A percentile compares a stretch with the other conserved stretches of the same genome.
These are phyloP conservation scores for Claviceps paspali DNA, from an alignment of 2,329 filamentous ascomycete genomes.

Conservation along the genomic window DNA sequence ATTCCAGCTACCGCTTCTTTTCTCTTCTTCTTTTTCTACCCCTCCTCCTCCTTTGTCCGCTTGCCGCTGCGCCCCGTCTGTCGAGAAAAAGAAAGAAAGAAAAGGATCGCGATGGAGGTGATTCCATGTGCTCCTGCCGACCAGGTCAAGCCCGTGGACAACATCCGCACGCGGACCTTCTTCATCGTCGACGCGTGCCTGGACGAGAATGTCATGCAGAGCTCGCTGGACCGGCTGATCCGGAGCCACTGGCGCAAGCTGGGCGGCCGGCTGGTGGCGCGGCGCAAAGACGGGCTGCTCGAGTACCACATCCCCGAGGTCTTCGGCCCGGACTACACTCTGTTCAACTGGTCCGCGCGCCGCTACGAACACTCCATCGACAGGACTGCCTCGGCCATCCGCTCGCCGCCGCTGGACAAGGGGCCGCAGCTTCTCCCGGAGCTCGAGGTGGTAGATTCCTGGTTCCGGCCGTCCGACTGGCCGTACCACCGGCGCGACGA, in stretches of 20 bases:
- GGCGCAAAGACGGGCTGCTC: neutral
- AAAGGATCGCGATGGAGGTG: conserved; percentile 2
- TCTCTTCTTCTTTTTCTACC: too few species aligned
- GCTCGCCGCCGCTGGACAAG: neutral
- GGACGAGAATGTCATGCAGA: neutral
- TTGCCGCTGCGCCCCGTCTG: too few species aligned
- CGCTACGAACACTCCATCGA: conserved; percentile 1
- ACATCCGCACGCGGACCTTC: conserved; percentile 3
- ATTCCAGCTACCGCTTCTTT: too few species aligned
- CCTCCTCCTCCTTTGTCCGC: too few species aligned
- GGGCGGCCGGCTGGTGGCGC: conserved; percentile 1
- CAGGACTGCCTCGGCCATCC: neutral
- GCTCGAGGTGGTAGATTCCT: neutral
- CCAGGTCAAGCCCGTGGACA: neutral
- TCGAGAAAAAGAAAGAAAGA: too few species aligned
- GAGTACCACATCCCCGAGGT: conserved; percentile 3
- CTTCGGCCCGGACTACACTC: neutral
- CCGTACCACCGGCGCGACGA: conserved; percentile 1
- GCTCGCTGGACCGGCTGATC: conserved; percentile 1
- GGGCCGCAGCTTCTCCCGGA: neutral
- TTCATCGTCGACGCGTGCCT: conserved; percentile 2
- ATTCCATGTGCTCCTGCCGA: conserved; percentile 1
- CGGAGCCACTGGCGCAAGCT: conserved; percentile 4
- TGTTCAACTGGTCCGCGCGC: conserved; percentile 2
- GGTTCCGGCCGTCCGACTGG: conserved; percentile 4